A percentile compares a stretch with the other conserved stretches of the same genome.
These are phyloP conservation scores for Paramecium octaurelia DNA, from an alignment of 73 alveolate species.

Conservation along the genomic window DNA sequence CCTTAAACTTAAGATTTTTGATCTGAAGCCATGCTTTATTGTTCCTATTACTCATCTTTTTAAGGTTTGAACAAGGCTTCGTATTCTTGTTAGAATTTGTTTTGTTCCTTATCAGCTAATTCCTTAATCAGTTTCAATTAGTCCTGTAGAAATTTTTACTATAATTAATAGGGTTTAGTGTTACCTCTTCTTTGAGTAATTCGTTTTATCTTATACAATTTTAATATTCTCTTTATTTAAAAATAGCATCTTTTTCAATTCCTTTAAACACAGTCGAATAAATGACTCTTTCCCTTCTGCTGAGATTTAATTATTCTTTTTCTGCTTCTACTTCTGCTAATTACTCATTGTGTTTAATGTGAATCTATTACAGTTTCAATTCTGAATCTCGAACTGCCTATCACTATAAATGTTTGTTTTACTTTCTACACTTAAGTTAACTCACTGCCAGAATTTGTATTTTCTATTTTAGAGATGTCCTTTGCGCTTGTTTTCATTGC, in stretches of 20 bases:
- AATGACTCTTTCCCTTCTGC: constrained; percentile 47
- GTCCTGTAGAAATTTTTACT: constrained; percentile 7
- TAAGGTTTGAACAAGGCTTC: constrained; percentile 21
- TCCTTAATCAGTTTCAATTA: background rate
- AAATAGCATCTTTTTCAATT: constrained; percentile 41
- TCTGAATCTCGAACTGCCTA: constrained; percentile 44
- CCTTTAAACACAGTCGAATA: constrained; percentile 50
- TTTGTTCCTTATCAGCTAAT: constrained; percentile 1
- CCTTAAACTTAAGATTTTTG: background rate
- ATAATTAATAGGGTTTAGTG: background rate
- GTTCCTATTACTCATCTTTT: background rate
- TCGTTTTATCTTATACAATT: constrained; percentile 6
- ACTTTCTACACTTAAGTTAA: background rate
- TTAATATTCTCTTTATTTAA: constrained; percentile 36
- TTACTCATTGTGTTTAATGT: constrained; percentile 42
- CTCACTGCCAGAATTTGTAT: background rate
- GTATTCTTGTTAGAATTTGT: background rate
- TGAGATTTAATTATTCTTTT: constrained; percentile 22
- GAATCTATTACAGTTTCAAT: constrained; percentile 29
- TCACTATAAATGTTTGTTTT: background rate
- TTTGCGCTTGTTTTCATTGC: background rate
- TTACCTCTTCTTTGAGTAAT: constrained; percentile 11
- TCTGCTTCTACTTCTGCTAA: constrained; percentile 49
- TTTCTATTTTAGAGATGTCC: background rate
- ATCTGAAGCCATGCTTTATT: background rate